phyloP scores from a whole-genome alignment of 306 rosid species.

The Potentilla sterilis region DNA sequence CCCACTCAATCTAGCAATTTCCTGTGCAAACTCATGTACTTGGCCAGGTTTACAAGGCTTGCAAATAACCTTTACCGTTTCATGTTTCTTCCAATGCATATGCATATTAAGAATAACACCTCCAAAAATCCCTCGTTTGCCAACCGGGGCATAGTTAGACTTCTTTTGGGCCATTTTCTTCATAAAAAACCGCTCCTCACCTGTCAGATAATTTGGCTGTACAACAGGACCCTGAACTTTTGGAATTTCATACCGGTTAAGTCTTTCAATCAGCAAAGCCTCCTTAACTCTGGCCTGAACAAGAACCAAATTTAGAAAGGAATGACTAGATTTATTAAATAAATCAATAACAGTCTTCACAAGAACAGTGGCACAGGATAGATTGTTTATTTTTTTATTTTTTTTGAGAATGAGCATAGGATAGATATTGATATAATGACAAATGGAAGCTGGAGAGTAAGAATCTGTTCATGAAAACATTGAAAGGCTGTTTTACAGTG shows the following conservation, averaged over 20 bases:
- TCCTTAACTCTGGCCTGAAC: slow-evolving; percentile 84
- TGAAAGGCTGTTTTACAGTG: not conserved
- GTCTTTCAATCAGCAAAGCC: slow-evolving; percentile 73
- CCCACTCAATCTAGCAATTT: slow-evolving; percentile 85
- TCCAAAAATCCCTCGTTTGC: slow-evolving; percentile 89
- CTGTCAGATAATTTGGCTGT: slow-evolving; percentile 66
- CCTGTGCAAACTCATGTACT: slow-evolving; percentile 75
- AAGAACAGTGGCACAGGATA: not conserved
- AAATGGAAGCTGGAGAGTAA: not conserved
- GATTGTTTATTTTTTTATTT: not conserved
- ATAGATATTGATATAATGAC: not conserved
- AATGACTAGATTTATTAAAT: slow-evolving; percentile 15
- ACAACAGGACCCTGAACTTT: slow-evolving; percentile 72
- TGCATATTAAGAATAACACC: slow-evolving; percentile 97
- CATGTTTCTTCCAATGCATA: slow-evolving; percentile 99
- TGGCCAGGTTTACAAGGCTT: slow-evolving; percentile 85
- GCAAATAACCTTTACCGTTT: slow-evolving; percentile 82
- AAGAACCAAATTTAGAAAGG: slow-evolving; percentile 11
- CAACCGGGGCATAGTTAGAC: slow-evolving; percentile 85
- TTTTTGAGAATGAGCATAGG: too few relatives aligned
- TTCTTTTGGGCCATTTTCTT: slow-evolving; percentile 95
- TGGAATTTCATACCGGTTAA: slow-evolving; percentile 81
- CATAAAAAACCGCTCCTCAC: slow-evolving; percentile 78
- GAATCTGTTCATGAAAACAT: not conserved
- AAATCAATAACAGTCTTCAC: not conserved